A percentile compares a stretch with the other conserved stretches of the same genome.
These are phyloP conservation scores for Leccinum subgranulosum DNA, from an alignment of 768 basidiomycete genomes.

Conservation along the genomic window DNA sequence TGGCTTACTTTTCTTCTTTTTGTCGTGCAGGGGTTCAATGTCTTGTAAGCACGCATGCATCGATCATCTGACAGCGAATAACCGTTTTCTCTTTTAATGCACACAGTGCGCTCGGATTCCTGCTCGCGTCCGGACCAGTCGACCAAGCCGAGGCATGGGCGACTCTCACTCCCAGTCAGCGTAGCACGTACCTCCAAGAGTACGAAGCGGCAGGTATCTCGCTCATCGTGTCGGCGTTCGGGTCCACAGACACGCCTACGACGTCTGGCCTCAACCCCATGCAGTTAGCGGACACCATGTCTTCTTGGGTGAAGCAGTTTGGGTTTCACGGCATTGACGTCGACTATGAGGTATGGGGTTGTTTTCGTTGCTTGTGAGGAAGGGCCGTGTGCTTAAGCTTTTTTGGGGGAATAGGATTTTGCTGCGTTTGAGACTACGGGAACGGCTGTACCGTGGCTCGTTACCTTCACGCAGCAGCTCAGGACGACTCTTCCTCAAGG, in stretches of 20 bases:
- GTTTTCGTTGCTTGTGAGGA: neutral
- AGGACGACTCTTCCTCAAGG: constrained; percentile 16
- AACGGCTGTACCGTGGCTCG: constrained; percentile 36
- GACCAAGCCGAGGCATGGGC: constrained; percentile 29
- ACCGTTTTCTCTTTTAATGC: neutral
- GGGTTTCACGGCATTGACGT: constrained; percentile 48
- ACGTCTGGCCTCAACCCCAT: constrained; percentile 31
- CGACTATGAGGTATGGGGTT: constrained; percentile 40
- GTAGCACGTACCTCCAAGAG: constrained; percentile 40
- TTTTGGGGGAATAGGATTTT: constrained; percentile 20
- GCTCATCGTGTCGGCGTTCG: constrained; percentile 53
- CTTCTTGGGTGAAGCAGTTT: constrained; percentile 43
- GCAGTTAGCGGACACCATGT: constrained; percentile 29
- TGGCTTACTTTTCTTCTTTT: neutral
- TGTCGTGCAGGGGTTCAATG: constrained; percentile 25
- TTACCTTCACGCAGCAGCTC: constrained; percentile 27
- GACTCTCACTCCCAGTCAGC: constrained; percentile 32
- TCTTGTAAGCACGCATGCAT: constrained; percentile 18
- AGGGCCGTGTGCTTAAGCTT: neutral
- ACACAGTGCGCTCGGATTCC: neutral
- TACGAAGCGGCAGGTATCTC: constrained; percentile 53
- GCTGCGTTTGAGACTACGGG: constrained; percentile 13
- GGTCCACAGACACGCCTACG: constrained; percentile 34
- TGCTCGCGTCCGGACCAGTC: neutral
- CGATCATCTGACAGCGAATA: neutral